phyloP scores from a whole-genome alignment of 2,329 filamentous ascomycete genomes.

The Phaeophleospora eucalypticola region DNA sequence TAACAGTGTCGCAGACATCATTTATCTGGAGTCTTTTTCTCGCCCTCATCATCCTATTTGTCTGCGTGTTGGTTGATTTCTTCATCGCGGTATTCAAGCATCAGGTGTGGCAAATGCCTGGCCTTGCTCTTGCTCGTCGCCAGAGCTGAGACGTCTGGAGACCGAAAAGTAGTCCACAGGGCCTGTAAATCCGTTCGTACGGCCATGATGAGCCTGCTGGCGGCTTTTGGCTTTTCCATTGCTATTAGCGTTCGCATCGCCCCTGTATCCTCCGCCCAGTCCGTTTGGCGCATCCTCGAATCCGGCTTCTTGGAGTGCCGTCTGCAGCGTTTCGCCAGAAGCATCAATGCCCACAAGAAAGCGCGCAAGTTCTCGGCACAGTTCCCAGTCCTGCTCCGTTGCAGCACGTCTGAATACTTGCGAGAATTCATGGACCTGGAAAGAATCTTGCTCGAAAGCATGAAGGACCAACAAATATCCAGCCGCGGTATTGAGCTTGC shows the following conservation, averaged over 20 bases:
- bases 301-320: constrained; percentile 54
- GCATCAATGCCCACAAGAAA: constrained; percentile 92
- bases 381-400: constrained; percentile 83
- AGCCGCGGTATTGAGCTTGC: constrained; percentile 87
- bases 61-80: too few relatives aligned
- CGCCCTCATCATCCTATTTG: too few relatives aligned
- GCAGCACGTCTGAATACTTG: constrained; percentile 77
- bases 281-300: constrained; percentile 15
- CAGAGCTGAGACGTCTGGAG: not conserved
- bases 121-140: not conserved
- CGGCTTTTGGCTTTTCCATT: not conserved
- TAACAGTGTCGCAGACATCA: too few relatives aligned
- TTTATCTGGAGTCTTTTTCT: too few relatives aligned
- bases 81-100: not conserved
- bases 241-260: not conserved
- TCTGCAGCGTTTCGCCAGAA: constrained; percentile 71
- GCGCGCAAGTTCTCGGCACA: constrained; percentile 91
- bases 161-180: constrained; percentile 7
- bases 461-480: constrained; percentile 95
- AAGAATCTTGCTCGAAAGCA: constrained; percentile 55
- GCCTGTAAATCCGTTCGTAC: not conserved
- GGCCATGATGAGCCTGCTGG: not conserved
- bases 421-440: constrained; percentile 64
- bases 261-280: not conserved
- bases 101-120: not conserved